Conservation (phyloP, 139 green algal genomes). For the Chlorella sp. region DNA sequence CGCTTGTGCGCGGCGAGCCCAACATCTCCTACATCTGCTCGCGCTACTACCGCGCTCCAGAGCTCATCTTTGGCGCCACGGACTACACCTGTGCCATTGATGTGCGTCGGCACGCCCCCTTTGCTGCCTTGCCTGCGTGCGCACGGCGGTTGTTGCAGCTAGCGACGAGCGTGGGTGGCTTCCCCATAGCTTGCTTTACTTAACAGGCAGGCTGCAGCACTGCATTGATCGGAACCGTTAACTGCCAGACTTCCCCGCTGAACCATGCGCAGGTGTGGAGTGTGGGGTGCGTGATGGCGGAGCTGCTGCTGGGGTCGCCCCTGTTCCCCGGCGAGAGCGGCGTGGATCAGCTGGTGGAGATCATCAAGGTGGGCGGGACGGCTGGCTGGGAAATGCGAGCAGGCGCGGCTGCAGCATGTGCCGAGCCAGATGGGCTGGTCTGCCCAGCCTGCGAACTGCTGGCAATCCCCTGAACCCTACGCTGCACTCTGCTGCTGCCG, state of each 20-base stretch:
- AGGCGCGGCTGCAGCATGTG: background rate
- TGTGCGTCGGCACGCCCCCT: constrained; percentile 48
- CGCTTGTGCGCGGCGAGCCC: constrained; percentile 91
- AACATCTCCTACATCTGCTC: constrained; percentile 99
- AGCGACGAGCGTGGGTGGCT: too few species aligned
- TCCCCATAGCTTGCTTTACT: too few species aligned
- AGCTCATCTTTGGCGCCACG: constrained; percentile 99
- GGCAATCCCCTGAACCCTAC: background rate
- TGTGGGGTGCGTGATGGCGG: constrained; percentile 97
- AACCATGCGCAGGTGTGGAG: constrained; percentile 74
- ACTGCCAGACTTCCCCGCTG: too few species aligned
- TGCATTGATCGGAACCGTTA: too few species aligned
- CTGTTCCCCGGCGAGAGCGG: constrained; percentile 94
- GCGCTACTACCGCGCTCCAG: constrained; percentile 94
- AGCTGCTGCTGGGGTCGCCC: constrained; percentile 95
- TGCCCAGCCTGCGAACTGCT: background rate
- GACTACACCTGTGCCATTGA: constrained; percentile 99
- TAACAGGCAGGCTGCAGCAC: too few species aligned
- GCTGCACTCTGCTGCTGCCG: background rate
- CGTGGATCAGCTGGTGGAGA: constrained; percentile 99
- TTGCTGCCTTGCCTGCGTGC: background rate
- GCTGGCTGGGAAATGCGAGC: background rate
- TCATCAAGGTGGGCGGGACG: constrained; percentile 93
- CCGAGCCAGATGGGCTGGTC: background rate
- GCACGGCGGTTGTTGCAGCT: background rate